These are phyloP conservation scores for Epichloe gansuensis DNA, from an alignment of 2,329 filamentous ascomycete species.

Conservation along the genomic window DNA sequence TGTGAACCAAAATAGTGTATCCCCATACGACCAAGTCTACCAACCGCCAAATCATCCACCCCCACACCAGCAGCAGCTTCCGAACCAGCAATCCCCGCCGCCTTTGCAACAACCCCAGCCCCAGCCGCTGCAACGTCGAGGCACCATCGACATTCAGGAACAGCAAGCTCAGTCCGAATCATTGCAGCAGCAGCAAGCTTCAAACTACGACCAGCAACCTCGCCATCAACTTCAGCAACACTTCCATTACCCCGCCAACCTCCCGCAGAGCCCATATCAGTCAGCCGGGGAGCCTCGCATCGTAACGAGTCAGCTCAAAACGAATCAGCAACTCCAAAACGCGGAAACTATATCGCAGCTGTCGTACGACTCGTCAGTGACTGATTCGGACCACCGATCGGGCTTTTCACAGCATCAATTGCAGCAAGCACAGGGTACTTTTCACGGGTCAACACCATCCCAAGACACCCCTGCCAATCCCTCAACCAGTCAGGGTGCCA, in stretches of 20 bases:
- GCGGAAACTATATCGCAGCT: conserved; percentile 49
- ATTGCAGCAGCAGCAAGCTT: conserved; percentile 19
- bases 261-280: conserved; percentile 17
- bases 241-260: conserved; percentile 8
- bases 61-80: conserved; percentile 20
- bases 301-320: conserved; percentile 23
- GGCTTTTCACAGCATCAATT: conserved; percentile 30
- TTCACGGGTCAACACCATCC: conserved; percentile 22
- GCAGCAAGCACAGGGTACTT: conserved; percentile 31
- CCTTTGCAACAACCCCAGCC: conserved; percentile 12
- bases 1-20: conserved; percentile 26
- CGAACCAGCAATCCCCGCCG: conserved; percentile 9
- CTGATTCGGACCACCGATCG: conserved; percentile 33
- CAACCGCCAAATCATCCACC: conserved; percentile 20
- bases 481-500: background rate
- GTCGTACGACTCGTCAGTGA: conserved; percentile 46
- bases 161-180: conserved; percentile 20
- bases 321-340: conserved; percentile 27
- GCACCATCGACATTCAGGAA: conserved; percentile 15
- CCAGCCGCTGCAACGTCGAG: conserved; percentile 14
- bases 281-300: conserved; percentile 23
- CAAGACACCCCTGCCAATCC: conserved; percentile 15
- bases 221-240: conserved; percentile 18
- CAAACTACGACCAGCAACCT: conserved; percentile 20
- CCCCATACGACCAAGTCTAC: conserved; percentile 33